Percentiles rank a stretch among this genome's conserved stretches.
Evolutionary conservation across 2,329 filamentous ascomycete species (phyloP).

Genomic region (Orbilia javanica): DNA sequence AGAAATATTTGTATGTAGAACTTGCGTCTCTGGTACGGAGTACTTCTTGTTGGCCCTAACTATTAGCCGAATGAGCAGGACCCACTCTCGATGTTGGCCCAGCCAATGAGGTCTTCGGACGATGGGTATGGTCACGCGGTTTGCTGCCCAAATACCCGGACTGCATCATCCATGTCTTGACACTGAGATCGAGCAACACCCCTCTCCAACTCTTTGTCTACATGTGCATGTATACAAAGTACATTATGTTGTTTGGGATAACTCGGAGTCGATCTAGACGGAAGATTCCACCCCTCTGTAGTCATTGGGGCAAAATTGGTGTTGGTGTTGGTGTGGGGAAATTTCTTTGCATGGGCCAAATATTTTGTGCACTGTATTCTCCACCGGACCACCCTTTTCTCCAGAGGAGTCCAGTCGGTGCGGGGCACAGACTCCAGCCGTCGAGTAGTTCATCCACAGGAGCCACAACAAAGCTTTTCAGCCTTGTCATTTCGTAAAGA

Average conservation of each 20-base stretch:
- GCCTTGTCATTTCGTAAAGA: constrained; percentile 55
- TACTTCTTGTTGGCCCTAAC: constrained; percentile 24
- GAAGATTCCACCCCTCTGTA: constrained; percentile 31
- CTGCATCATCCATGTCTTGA: constrained; percentile 55
- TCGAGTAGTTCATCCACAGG: constrained; percentile 33
- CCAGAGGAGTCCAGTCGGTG: constrained; percentile 20
- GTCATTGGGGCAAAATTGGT: constrained; percentile 46
- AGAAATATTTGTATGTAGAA: neutral
- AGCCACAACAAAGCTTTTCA: constrained; percentile 54
- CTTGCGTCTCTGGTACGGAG: neutral
- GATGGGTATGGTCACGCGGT: constrained; percentile 56
- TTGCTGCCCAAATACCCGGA: constrained; percentile 54
- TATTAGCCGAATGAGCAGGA: constrained; percentile 52
- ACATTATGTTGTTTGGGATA: neutral
- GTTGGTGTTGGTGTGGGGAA: constrained; percentile 54
- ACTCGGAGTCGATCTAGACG: constrained; percentile 1
- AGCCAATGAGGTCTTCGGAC: constrained; percentile 55
- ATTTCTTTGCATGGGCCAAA: constrained; percentile 19
- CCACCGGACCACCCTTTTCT: constrained; percentile 12
- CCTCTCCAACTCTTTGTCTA: constrained; percentile 9
- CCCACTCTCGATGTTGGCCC: constrained; percentile 26
- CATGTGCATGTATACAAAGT: too few relatives aligned
- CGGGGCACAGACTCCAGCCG: constrained; percentile 54
- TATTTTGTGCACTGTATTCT: constrained; percentile 29
- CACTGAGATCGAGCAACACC: constrained; percentile 37